Evolutionary conservation across 257 asterid species (phyloP), one percentile per base, ranked within the genome.

Genomic region (Capsicum rhomboideum): DNA sequence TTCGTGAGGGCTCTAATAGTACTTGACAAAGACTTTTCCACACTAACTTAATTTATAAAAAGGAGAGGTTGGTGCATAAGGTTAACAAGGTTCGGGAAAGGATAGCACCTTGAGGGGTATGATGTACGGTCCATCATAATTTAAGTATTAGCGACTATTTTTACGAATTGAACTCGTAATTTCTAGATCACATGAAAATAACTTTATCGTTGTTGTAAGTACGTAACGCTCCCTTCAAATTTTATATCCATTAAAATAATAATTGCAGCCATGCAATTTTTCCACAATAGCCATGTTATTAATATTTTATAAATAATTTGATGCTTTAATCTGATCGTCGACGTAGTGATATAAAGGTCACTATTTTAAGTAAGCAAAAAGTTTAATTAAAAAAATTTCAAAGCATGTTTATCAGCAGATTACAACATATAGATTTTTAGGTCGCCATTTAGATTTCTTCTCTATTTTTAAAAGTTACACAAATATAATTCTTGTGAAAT

Each of bases 341-440:
- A 89, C 91, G 92, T 88, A 91, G 90, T 82, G 55, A 26, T 52
- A 63, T 77, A 83, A 49, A 77, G 59, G 74, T 84, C 88, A 81
- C 87, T 68, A 37, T 67, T 52, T 66, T 83, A 54, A 31, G 26
- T 67, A 28, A 58, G 28, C 78, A 82, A 16, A 64, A 21, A 14
- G 2, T 14, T 50, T 28, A 64, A 64, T 64, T 64, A 64, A 64
- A 28, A 2, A 64, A 28, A 14, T 29, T 29, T 14, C 0, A 2
- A 64, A 29, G 74, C n/a, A 9, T 64, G 37, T 7, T 64, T 64
- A 29, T 28, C 31, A 28, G 71, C 31, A 28, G 71, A 64, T 3
- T 29, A 28, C n/a, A 18, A 64, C 71, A 59, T 59, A 14, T 10
- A 59, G 16, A 31, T 31, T 2, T 4, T 31, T 31, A 52, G 7